These are phyloP conservation scores for Microstegium vimineum DNA, from an alignment of 176 grass and related monocot species.

Conservation along the genomic window DNA sequence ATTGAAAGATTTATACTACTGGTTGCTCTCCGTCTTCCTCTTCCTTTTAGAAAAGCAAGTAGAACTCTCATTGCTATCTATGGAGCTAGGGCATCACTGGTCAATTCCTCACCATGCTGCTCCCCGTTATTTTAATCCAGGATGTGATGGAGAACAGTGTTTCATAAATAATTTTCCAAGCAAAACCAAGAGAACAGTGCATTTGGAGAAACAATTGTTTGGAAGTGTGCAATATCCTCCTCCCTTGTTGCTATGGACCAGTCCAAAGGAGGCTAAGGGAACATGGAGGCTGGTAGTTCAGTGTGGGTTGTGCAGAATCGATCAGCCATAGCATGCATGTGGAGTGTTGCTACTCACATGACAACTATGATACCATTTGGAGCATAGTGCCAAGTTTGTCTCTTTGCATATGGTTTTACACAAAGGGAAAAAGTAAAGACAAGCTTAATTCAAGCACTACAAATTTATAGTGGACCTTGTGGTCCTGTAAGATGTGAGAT, in stretches of 20 bases:
- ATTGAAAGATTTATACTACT: conserved; percentile 40
- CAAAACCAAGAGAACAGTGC: not conserved
- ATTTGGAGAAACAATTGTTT: conserved; percentile 20
- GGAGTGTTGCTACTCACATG: conserved; percentile 39
- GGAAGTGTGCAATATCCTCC: conserved; percentile 26
- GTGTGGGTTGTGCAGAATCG: conserved; percentile 32
- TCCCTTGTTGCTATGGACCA: conserved; percentile 29
- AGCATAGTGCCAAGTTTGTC: conserved; percentile 32
- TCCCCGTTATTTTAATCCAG: conserved; percentile 32
- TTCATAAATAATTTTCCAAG: not conserved
- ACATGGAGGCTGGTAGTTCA: conserved; percentile 27
- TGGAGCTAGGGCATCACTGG: conserved; percentile 33
- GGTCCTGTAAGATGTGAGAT: conserved; percentile 28
- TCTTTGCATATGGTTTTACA: conserved; percentile 24
- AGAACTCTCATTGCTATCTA: conserved; percentile 63
- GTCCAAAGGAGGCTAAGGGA: conserved; percentile 31
- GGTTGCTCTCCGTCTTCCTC: not conserved
- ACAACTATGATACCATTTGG: conserved; percentile 47
- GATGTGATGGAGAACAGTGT: conserved; percentile 32
- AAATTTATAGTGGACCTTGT: conserved; percentile 49
- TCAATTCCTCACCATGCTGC: conserved; percentile 51
- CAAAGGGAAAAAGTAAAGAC: conserved; percentile 9
- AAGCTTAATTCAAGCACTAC: conserved; percentile 39
- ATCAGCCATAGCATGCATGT: conserved; percentile 29
- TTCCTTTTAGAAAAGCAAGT: conserved; percentile 34